Base-by-base conservation (phyloP, 2,329 filamentous ascomycete genomes). In the Pseudocercospora vitis region DNA sequence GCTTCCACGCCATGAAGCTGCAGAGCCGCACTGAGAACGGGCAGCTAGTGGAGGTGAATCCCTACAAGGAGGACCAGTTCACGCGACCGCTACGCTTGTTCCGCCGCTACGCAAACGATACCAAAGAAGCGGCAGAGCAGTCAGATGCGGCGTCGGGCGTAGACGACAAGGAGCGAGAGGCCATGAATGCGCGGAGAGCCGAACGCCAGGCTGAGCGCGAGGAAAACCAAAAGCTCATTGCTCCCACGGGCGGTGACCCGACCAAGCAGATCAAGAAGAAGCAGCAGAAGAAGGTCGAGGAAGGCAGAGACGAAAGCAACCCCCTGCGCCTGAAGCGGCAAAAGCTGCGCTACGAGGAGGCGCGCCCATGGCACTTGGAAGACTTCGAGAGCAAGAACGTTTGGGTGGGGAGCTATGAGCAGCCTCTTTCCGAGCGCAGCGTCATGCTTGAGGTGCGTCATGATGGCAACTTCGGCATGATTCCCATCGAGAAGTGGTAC, bases 401-500 rank as follows among this genome's bases (percentile, higher is more conserved):
- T 2, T 97, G 91, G 90, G 86, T 94, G 28, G 94, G 91, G 39
- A 88, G 86, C 52, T 96, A 97, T 64, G 88, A 97, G 65, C 87
- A 88, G 21, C 89, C 91, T 14, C 80, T 97, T 31, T 96, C 92
- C 0, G 86, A 92, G 64, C 79, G 77, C 1, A 85, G 89, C 48
- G 89, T 91, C 47, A 86, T 95, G 60, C 86, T 95, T 50, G 81
- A 92, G 32, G 80, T 89, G 37, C 86, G 90, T 28, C 81, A 84
- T 31, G 80, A 83, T 7, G 78, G 79, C 1, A 83, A 64, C 9
- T 94, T 95, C 68, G 85, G 86, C 54, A 88, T 97, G 84, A 80
- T 96, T 2, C 95, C 95, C 0, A 74, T 97, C 14, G 92, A 99
- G 72, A 96, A 96, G 67, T 96, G 89, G 86, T 99, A 99, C 74